A percentile compares a stretch with the other conserved stretches of the same genome.
These are phyloP conservation scores for Lodderomyces metapsilosis DNA, from an alignment of 1,139 yeast species.

Conservation along the genomic window DNA sequence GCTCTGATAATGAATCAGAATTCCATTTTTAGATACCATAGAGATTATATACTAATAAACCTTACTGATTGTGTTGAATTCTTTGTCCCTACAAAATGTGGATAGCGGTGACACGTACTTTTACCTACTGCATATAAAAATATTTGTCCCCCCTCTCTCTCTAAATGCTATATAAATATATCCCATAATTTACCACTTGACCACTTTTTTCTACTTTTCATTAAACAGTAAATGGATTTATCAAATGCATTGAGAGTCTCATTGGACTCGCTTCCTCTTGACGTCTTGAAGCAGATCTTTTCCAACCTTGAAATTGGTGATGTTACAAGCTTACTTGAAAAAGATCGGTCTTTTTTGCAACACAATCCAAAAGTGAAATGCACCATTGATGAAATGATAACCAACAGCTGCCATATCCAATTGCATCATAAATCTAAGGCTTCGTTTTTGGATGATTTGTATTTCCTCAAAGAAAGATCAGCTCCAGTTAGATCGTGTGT, in stretches of 20 bases:
- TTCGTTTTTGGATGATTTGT: not conserved
- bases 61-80: too few species aligned
- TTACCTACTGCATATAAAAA: not conserved
- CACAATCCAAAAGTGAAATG: not conserved
- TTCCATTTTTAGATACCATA: conserved; percentile 17
- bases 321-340: not conserved
- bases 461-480: not conserved
- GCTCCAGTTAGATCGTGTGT: not conserved
- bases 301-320: not conserved
- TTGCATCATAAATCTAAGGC: not conserved
- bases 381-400: not conserved
- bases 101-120: not conserved
- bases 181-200: too few species aligned
- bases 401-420: not conserved
- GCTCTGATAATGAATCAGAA: conserved; percentile 17
- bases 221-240: too few species aligned
- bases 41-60: not conserved
- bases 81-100: too few species aligned
- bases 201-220: too few species aligned
- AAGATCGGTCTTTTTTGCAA: not conserved
- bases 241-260: not conserved
- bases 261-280: not conserved
- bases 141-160: not conserved
- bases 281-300: not conserved
- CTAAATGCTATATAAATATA: not conserved